These are phyloP conservation scores for Phyllosticta citribraziliensis DNA, from an alignment of 2,329 filamentous ascomycete species.

Conservation along the genomic window DNA sequence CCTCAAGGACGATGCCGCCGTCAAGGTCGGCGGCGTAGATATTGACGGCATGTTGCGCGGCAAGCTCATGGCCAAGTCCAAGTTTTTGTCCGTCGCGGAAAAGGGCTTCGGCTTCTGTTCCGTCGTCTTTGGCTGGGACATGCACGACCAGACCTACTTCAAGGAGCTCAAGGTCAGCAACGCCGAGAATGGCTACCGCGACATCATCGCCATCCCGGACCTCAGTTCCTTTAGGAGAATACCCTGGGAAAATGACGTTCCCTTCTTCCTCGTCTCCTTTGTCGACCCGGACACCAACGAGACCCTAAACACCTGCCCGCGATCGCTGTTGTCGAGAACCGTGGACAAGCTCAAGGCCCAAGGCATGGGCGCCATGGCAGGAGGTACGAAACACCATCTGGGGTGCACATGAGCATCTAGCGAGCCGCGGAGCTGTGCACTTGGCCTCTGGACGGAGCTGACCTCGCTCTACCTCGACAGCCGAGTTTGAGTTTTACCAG, in stretches of 20 bases:
- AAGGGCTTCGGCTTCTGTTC: conserved; percentile 89
- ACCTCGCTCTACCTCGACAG: conserved; percentile 37
- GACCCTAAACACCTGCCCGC: conserved; percentile 67
- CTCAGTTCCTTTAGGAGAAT: conserved; percentile 69
- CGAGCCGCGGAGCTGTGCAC: background rate
- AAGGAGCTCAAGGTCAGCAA: conserved; percentile 80
- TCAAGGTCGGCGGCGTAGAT: conserved; percentile 83
- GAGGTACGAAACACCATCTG: conserved; percentile 47
- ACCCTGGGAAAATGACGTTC: conserved; percentile 81
- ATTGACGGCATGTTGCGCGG: conserved; percentile 80
- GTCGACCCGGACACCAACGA: conserved; percentile 65
- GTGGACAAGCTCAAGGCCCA: conserved; percentile 56
- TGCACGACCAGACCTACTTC: conserved; percentile 88
- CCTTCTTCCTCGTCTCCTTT: conserved; percentile 79
- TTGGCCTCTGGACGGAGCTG: conserved; percentile 14
- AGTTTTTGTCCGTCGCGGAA: conserved; percentile 75
- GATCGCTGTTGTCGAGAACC: conserved; percentile 61
- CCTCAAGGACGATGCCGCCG: conserved; percentile 61
- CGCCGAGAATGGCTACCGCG: conserved; percentile 80
- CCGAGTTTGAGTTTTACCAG: conserved; percentile 92
- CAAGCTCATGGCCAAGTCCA: conserved; percentile 86
- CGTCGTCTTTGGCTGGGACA: conserved; percentile 93
- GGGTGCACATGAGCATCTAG: background rate
- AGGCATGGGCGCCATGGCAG: conserved; percentile 79
- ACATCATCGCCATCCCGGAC: conserved; percentile 75